These are phyloP conservation scores for Neofusicoccum laricinum DNA, from an alignment of 2,329 filamentous ascomycete genomes.

Conservation along the genomic window DNA sequence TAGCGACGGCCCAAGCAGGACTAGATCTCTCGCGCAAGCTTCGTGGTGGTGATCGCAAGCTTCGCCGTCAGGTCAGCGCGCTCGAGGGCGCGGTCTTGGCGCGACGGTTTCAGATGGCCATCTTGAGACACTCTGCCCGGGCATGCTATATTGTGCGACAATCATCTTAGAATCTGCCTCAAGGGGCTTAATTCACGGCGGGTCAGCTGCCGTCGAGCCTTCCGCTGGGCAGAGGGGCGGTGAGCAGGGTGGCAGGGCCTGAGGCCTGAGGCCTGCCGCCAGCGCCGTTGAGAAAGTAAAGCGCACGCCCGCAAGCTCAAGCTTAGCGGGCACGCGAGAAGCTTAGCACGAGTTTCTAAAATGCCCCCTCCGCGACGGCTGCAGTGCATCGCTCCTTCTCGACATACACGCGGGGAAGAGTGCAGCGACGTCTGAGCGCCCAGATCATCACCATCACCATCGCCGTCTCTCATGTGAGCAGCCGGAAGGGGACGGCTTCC, in stretches of 20 bases:
- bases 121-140: neutral
- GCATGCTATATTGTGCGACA: neutral
- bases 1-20: neutral
- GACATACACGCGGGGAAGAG: neutral
- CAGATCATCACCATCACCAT: neutral
- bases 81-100: neutral
- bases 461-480: neutral
- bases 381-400: neutral
- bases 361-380: no score
- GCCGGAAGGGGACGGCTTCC: neutral
- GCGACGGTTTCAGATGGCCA: neutral
- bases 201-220: neutral
- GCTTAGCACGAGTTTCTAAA: no score
- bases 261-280: no score
- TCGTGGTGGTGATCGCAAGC: neutral
- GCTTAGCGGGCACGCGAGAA: no score
- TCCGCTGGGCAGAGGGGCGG: neutral
- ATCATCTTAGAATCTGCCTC: neutral
- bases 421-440: no score
- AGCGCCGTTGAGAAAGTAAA: no score
- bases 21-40: neutral
- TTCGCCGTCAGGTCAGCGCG: neutral
- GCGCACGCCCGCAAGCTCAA: no score
- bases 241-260: no score
- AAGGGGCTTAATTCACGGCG: neutral